Conservation (phyloP, 768 basidiomycete genomes). For the Serendipita sp. region DNA sequence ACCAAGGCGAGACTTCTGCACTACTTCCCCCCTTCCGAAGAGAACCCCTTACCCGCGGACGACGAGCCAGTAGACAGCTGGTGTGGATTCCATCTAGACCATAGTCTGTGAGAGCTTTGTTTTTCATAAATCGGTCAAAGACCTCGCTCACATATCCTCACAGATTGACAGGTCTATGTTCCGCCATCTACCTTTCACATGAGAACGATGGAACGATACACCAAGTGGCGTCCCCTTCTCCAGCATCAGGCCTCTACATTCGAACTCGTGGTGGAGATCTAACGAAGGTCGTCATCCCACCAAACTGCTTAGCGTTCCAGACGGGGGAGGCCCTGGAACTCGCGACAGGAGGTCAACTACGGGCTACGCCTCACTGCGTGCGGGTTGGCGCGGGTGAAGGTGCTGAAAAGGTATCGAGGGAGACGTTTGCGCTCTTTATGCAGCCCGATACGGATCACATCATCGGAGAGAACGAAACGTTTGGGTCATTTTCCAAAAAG, state of each 20-base stretch:
- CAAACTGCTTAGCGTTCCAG: slow-evolving; percentile 80
- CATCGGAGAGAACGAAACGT: slow-evolving; percentile 55
- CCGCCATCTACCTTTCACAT: slow-evolving; percentile 69
- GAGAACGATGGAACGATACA: slow-evolving; percentile 24
- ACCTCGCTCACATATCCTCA: slow-evolving; percentile 21
- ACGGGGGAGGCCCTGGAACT: slow-evolving; percentile 92
- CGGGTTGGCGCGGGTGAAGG: slow-evolving; percentile 40
- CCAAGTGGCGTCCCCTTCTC: slow-evolving; percentile 48
- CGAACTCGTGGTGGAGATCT: slow-evolving; percentile 63
- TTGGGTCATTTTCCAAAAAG: slow-evolving; percentile 77
- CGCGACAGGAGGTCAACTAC: slow-evolving; percentile 60
- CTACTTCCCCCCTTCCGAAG: slow-evolving; percentile 65
- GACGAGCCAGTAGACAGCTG: slow-evolving; percentile 68
- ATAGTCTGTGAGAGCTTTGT: slow-evolving; percentile 22
- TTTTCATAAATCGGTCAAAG: not conserved
- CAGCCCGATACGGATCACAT: slow-evolving; percentile 70
- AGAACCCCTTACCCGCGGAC: slow-evolving; percentile 22
- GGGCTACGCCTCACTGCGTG: slow-evolving; percentile 92
- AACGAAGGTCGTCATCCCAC: slow-evolving; percentile 73
- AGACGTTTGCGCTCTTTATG: slow-evolving; percentile 84
- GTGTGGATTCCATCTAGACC: slow-evolving; percentile 93
- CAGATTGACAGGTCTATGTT: slow-evolving; percentile 80
- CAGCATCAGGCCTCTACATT: slow-evolving; percentile 79
- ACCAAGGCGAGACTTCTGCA: slow-evolving; percentile 91
- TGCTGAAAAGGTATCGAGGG: slow-evolving; percentile 43